Base-by-base conservation (phyloP, 768 basidiomycete genomes). In the Kwoniella sp. region DNA sequence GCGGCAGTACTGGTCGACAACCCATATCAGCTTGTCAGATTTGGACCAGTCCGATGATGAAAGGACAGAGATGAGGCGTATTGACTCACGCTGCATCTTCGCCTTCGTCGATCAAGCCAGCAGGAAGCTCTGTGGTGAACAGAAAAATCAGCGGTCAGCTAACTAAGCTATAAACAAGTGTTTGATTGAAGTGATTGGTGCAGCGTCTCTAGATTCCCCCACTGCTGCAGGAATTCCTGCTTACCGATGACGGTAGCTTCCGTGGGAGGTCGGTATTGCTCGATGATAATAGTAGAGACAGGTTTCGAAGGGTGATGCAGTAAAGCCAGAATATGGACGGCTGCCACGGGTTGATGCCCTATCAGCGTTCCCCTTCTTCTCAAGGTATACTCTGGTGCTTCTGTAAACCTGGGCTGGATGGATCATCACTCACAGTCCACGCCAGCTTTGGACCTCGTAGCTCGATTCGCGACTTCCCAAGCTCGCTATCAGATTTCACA, bases 401-500 rank as follows among this genome's bases (percentile, higher is more conserved):
- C n/a, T n/a, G n/a, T n/a, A n/a, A n/a, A n/a, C n/a, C n/a, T n/a
- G n/a, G n/a, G n/a, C n/a, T n/a, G n/a, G n/a, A n/a, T n/a, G n/a
- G n/a, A n/a, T 44, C 10, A 17, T 21, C 15, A 55, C 71, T 29
- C 52, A 90, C 91, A 91, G 81, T 96, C 94, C 60, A 92, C 85
- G 0, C 88, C 91, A 12, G 87, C 86, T 3, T 85, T 83, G 52
- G 86, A 86, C 47, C 90, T 85, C 13, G 90, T 92, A 73, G 86
- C 90, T 37, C 94, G 84, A 70, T 90, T 88, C 10, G 93, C 93
- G 63, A 83, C 88, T 80, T 96, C 94, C 93, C 94, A 97, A n/a
- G 84, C 71, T 60, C 92, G 83, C 88, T 94, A 69, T 7, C 29
- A 52, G 26, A n/a, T n/a, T n/a, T n/a, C n/a, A n/a, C n/a, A n/a